Conservation (phyloP, 2,329 filamentous ascomycete species). For the Ilyonectria robusta region DNA sequence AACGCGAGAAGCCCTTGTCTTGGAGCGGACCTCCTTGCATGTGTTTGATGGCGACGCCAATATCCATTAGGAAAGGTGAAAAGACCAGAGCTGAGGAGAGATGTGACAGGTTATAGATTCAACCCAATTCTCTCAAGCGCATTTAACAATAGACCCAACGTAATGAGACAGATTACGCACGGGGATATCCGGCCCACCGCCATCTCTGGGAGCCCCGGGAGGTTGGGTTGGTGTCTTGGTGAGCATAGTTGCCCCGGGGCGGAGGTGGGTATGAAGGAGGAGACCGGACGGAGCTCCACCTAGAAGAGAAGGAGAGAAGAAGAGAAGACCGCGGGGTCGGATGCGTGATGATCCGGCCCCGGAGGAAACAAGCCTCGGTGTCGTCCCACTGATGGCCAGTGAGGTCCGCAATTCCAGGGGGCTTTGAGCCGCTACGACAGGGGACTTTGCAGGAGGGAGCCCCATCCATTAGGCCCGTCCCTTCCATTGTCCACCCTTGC, state of each 20-base stretch:
- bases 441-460: not conserved
- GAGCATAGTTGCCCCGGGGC: not conserved
- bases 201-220: not conserved
- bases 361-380: not conserved
- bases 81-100: not conserved
- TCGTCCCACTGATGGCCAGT: conserved; percentile 8
- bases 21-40: not conserved
- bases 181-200: not conserved
- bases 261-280: not conserved
- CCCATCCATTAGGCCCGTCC: not conserved
- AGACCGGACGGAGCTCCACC: not conserved
- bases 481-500: not conserved
- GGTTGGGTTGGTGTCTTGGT: not conserved
- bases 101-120: not conserved
- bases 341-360: conserved; percentile 12
- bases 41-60: not conserved
- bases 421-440: not conserved
- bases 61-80: not conserved
- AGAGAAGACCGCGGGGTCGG: conserved; percentile 10
- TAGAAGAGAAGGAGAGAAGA: not conserved
- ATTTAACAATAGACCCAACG: not conserved
- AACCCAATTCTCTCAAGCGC: not conserved
- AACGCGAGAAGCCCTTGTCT: not conserved
- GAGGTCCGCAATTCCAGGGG: not conserved
- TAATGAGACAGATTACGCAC: not conserved